Evolutionary conservation across 352 stramenopile genomes (phyloP).

Genomic region (Phytopythium delawarense): DNA sequence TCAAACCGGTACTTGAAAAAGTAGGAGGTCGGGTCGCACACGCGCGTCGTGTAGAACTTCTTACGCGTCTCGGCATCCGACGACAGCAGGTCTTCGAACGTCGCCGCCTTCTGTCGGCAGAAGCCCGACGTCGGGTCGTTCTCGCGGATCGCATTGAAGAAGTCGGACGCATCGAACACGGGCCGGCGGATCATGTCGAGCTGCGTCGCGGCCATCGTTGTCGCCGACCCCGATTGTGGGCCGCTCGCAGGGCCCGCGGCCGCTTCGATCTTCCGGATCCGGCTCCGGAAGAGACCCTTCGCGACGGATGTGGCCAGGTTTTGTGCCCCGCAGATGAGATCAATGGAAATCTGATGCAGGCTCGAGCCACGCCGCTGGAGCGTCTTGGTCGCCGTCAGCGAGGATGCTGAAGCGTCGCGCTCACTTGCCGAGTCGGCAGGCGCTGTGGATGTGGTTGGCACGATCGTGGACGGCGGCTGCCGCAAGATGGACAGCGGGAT

Average conservation of each 20-base stretch:
- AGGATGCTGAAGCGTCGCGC: not conserved
- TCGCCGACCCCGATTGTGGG: not conserved
- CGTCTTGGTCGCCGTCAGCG: not conserved
- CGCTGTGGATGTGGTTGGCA: conserved; percentile 4
- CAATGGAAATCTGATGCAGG: conserved; percentile 68
- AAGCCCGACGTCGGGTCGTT: conserved; percentile 84
- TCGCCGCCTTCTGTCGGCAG: conserved; percentile 63
- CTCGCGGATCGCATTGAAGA: conserved; percentile 78
- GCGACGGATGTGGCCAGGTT: conserved; percentile 66
- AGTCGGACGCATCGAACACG: conserved; percentile 52
- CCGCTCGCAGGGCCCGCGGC: not conserved
- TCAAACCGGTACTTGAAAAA: conserved; percentile 90
- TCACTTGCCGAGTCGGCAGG: not conserved
- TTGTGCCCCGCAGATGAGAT: conserved; percentile 70
- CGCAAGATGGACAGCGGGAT: conserved; percentile 73
- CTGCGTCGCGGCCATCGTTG: conserved; percentile 21
- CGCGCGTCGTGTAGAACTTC: conserved; percentile 82
- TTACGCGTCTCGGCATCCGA: conserved; percentile 50
- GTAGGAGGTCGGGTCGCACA: conserved; percentile 86
- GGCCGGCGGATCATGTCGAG: conserved; percentile 75
- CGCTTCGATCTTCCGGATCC: conserved; percentile 47
- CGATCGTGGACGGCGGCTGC: conserved; percentile 50
- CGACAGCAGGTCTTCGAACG: conserved; percentile 77
- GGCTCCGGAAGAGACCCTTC: conserved; percentile 69
- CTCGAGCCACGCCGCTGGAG: conserved; percentile 27